Evolutionary conservation across 2,329 filamentous ascomycete species (phyloP).

Genomic region (Aspergillus fischeri): DNA sequence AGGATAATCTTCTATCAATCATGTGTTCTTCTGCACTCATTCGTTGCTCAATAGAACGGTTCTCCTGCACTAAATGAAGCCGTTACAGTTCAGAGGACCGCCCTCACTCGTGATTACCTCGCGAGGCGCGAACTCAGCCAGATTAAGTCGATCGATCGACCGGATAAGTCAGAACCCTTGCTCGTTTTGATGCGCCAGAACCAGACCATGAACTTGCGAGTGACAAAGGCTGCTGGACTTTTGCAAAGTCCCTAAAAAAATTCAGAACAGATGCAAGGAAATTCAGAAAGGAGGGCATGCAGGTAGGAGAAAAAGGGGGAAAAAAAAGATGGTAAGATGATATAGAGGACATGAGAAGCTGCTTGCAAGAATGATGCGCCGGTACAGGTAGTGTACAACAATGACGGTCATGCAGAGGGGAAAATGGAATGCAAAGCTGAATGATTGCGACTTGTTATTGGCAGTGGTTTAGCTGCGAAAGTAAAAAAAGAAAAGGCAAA

Average conservation of each 20-base stretch:
- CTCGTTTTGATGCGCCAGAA: slow-evolving; percentile 34
- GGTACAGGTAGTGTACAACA: slow-evolving; percentile 31
- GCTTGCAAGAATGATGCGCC: slow-evolving; percentile 19
- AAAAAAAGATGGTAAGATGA: slow-evolving; percentile 13
- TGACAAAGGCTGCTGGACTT: slow-evolving; percentile 11
- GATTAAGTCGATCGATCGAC: slow-evolving; percentile 28
- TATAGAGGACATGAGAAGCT: slow-evolving; percentile 9
- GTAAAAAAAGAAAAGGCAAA: slow-evolving; percentile 9
- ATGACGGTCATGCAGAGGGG: slow-evolving; percentile 27
- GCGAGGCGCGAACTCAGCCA: slow-evolving; percentile 26
- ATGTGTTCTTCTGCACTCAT: slow-evolving; percentile 12
- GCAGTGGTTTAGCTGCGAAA: slow-evolving; percentile 20
- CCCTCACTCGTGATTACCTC: slow-evolving; percentile 26
- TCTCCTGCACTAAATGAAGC: slow-evolving; percentile 13
- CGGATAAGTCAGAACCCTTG: slow-evolving; percentile 27
- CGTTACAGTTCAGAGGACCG: slow-evolving; percentile 4
- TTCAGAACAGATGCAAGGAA: slow-evolving; percentile 5
- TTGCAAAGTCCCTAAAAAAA: slow-evolving; percentile 1
- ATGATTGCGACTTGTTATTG: slow-evolving; percentile 15
- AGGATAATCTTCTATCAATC: slow-evolving; percentile 7
- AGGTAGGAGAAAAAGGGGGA: slow-evolving; percentile 17
- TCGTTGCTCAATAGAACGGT: slow-evolving; percentile 19
- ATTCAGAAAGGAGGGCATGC: slow-evolving; percentile 18
- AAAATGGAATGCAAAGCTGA: slow-evolving; percentile 19
- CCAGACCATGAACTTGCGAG: slow-evolving; percentile 20